phyloP scores from a whole-genome alignment of 2,329 filamentous ascomycete genomes.

The Penicillium sp. region DNA sequence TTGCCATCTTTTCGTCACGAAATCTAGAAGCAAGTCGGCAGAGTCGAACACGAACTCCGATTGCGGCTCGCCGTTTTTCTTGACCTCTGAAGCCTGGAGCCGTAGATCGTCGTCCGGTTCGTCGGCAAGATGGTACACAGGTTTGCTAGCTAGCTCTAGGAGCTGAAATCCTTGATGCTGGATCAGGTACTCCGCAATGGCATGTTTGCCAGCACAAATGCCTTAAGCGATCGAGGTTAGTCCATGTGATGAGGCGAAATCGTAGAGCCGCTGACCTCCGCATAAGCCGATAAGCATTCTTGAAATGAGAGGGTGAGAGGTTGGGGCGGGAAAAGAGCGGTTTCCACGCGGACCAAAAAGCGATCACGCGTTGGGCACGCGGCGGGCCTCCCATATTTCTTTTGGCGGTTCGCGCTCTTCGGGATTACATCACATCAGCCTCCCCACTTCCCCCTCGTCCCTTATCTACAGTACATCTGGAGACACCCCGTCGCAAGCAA shows the following conservation, averaged over 20 bases:
- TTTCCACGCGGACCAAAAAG: background rate
- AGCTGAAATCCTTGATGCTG: conserved; percentile 77
- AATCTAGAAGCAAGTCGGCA: conserved; percentile 70
- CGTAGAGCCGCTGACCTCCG: conserved; percentile 41
- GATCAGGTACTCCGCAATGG: conserved; percentile 82
- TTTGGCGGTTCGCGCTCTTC: conserved; percentile 10
- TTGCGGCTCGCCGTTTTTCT: conserved; percentile 16
- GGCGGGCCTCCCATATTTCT: conserved; percentile 1
- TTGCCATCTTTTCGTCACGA: conserved; percentile 80
- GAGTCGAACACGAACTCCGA: conserved; percentile 54
- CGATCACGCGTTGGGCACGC: conserved; percentile 11
- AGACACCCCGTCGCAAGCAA: background rate
- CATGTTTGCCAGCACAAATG: conserved; percentile 89
- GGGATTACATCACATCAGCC: conserved; percentile 17
- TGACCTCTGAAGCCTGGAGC: conserved; percentile 26
- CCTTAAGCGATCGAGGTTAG: conserved; percentile 51
- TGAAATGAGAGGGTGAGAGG: background rate
- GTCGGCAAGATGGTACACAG: conserved; percentile 23
- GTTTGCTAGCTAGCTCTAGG: conserved; percentile 56
- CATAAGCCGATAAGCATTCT: conserved; percentile 53
- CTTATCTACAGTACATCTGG: background rate
- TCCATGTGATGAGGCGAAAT: conserved; percentile 6
- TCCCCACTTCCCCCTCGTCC: conserved; percentile 6
- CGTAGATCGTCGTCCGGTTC: conserved; percentile 29
- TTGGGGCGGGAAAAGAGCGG: conserved; percentile 1